phyloP scores from a whole-genome alignment of 176 grass and related monocot genomes.

The Dendrocalamus sinicus region DNA sequence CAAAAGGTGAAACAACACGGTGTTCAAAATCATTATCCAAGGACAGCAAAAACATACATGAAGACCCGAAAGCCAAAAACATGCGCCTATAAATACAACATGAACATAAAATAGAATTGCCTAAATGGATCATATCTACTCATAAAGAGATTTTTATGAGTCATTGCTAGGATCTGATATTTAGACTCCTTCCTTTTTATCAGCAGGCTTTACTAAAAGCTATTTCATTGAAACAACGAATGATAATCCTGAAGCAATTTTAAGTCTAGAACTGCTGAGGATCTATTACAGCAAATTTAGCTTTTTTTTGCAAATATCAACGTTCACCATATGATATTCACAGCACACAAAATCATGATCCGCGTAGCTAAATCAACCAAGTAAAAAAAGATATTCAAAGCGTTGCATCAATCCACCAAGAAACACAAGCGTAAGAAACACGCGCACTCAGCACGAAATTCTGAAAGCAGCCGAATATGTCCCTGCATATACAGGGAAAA shows the following conservation, averaged over 20 bases:
- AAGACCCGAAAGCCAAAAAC: conserved; percentile 1
- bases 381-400: not conserved
- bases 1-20: conserved; percentile 33
- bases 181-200: conserved; percentile 20
- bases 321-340: not conserved
- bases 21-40: conserved; percentile 12
- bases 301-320: conserved; percentile 12
- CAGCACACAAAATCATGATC: conserved; percentile 24
- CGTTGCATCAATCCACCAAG: not conserved
- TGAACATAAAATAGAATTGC: conserved; percentile 7
- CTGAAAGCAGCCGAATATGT: conserved; percentile 23
- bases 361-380: not conserved
- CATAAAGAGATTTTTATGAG: not conserved
- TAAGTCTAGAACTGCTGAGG: not conserved
- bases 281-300: not conserved
- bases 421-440: conserved; percentile 36
- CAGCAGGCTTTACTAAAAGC: not conserved
- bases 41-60: not conserved
- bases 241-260: conserved; percentile 22
- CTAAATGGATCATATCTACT: not conserved
- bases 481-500: conserved; percentile 50
- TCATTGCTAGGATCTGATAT: conserved; percentile 1
- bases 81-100: not conserved
- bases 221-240: not conserved
- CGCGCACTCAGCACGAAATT: conserved; percentile 14